Evolutionary conservation across 345 rosid species (phyloP), one percentile per base, ranked within the genome.

Genomic region (Citrus glauca): DNA sequence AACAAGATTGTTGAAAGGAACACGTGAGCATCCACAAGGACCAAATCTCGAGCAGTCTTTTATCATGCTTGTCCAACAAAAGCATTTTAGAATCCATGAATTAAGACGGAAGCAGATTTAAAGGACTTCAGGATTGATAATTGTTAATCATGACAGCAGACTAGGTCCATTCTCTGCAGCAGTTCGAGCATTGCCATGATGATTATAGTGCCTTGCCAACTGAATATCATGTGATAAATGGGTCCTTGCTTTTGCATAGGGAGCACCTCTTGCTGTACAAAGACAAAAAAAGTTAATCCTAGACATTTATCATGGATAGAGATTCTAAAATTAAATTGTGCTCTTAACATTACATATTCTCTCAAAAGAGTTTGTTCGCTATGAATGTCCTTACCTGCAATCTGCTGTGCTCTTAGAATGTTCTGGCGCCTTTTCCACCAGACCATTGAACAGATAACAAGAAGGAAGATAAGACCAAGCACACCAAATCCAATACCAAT

Each of bases 221-320:
- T 94, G 98, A 56, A 94, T 94, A 84, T 94, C 98, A 73, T 91
- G 91, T 2, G 97, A 86, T 61, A 86, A 78, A 0, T 91, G 85
- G 30, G 99, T 97, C 84, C 98, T 89, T 73, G 94, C 86, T 82
- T 96, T 96, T n/a, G 98, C 99, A 81, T 94, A 96, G 2, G 99
- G 98, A 69, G 99, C 98, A 63, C 95, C 98, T 90, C 98, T 90
- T 50, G 88, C 99, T 96, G 93, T 66, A 75, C 24, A 71, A 57
- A 56, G 74, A 75, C 63, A 78, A 67, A 66, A 37, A 9, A 84
- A 66, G 17, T 33, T 37, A 37, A 48, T 22, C 20, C 16, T 11
- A 55, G 2, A 55, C n/a, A 25, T 32, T 42, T 57, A 25, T 11
- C 22, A 61, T 70, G 30, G 9, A 59, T 53, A 71, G 8, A 50